These are phyloP conservation scores for Ruellia speciosa DNA, from an alignment of 305 asterid species.

Conservation along the genomic window DNA sequence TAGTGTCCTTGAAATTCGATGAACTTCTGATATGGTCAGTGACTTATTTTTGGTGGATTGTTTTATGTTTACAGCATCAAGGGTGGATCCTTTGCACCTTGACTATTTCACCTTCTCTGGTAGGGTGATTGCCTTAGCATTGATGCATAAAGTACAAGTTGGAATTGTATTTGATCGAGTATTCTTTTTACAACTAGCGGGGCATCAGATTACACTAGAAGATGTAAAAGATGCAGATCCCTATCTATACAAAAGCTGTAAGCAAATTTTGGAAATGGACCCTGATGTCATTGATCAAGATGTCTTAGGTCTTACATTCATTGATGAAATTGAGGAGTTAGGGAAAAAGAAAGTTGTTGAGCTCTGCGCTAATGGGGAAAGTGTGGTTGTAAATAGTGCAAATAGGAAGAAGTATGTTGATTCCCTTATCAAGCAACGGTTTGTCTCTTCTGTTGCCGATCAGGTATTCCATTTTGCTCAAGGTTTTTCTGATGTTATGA, in stretches of 20 bases:
- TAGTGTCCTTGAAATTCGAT: not conserved
- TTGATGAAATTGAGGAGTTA: conserved; percentile 61
- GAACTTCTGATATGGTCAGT: conserved; percentile 18
- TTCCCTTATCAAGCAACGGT: conserved; percentile 55
- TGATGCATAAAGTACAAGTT: conserved; percentile 78
- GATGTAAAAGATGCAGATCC: conserved; percentile 80
- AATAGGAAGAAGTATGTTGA: conserved; percentile 64
- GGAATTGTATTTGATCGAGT: conserved; percentile 71
- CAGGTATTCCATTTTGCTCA: conserved; percentile 49
- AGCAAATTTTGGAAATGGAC: conserved; percentile 80
- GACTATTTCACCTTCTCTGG: conserved; percentile 72
- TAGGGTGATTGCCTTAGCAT: conserved; percentile 71
- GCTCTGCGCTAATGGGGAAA: conserved; percentile 53
- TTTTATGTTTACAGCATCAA: conserved; percentile 57
- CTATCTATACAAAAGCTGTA: conserved; percentile 66
- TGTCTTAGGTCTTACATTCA: conserved; percentile 68
- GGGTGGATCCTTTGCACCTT: conserved; percentile 74
- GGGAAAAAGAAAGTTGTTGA: conserved; percentile 64
- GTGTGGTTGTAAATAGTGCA: conserved; percentile 49
- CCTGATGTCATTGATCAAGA: conserved; percentile 65
- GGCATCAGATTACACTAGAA: conserved; percentile 48
- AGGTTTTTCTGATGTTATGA: conserved; percentile 62
- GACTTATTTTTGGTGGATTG: conserved; percentile 15
- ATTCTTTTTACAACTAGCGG: conserved; percentile 63
- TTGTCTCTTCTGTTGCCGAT: conserved; percentile 47